These are phyloP conservation scores for Aspergillus pseudoglaucus DNA, from an alignment of 2,329 filamentous ascomycete genomes.

Conservation along the genomic window DNA sequence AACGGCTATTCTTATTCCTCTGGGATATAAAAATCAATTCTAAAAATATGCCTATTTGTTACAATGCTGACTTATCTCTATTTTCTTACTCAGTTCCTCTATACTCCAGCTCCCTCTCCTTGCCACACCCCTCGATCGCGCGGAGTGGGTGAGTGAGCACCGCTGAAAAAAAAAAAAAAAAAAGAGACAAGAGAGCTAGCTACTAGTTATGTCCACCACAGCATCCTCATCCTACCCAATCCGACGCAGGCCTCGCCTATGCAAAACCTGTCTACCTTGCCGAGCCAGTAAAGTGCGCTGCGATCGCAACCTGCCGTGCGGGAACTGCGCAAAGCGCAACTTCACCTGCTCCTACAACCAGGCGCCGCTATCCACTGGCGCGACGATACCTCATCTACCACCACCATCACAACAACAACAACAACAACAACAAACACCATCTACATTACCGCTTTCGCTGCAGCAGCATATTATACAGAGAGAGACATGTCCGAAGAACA, in stretches of 20 bases:
- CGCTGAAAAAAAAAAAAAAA: too few relatives aligned
- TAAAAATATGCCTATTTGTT: too few relatives aligned
- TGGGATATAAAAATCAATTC: too few relatives aligned
- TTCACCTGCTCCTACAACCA: constrained; percentile 34
- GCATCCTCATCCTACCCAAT: constrained; percentile 19
- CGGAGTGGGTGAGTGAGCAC: too few relatives aligned
- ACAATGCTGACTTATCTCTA: too few relatives aligned
- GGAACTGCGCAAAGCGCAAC: constrained; percentile 37
- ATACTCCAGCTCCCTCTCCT: too few relatives aligned
- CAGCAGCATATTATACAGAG: neutral
- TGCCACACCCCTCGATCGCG: too few relatives aligned
- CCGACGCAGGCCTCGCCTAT: constrained; percentile 31
- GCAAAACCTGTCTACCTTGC: constrained; percentile 45
- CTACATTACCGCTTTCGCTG: neutral
- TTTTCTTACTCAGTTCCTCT: too few relatives aligned
- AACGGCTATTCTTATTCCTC: too few relatives aligned
- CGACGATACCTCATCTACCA: neutral
- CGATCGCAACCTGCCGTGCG: constrained; percentile 36
- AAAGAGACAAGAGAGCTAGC: too few relatives aligned
- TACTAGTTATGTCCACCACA: neutral
- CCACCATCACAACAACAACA: neutral
- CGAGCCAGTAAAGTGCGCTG: constrained; percentile 46
- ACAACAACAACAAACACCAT: neutral
- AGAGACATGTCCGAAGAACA: too few relatives aligned
- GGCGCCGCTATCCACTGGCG: constrained; percentile 8